Percentiles rank a stretch among this genome's conserved stretches.
Evolutionary conservation across 2,329 filamentous ascomycete genomes (phyloP).

Genomic region (Colletotrichum somersetense): DNA sequence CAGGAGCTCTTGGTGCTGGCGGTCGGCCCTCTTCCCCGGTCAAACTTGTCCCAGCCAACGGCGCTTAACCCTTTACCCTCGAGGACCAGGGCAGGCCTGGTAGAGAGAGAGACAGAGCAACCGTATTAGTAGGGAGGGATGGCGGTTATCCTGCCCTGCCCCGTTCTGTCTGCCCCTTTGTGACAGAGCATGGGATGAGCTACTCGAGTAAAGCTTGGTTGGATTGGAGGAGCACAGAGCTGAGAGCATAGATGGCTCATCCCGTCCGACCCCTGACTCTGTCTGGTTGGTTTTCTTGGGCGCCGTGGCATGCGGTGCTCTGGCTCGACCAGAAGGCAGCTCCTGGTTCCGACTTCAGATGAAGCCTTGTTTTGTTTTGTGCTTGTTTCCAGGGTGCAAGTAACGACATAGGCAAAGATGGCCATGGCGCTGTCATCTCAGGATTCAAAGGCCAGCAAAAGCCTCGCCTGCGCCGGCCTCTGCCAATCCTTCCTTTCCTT

Average conservation of each 20-base stretch:
- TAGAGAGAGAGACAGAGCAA: no score
- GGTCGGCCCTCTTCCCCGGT: slow-evolving; percentile 21
- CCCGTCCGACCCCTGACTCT: slow-evolving; percentile 33
- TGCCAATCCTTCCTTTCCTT: slow-evolving; percentile 6
- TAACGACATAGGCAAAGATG: slow-evolving; percentile 25
- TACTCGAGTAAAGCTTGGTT: no score
- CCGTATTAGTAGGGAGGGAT: no score
- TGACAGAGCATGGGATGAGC: background rate
- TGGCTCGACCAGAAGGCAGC: slow-evolving; percentile 37
- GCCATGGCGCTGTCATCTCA: slow-evolving; percentile 38
- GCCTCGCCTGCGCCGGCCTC: slow-evolving; percentile 9
- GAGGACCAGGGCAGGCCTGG: background rate
- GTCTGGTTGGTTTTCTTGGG: slow-evolving; percentile 6
- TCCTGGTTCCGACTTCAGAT: slow-evolving; percentile 36
- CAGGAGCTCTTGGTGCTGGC: slow-evolving; percentile 9
- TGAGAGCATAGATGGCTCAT: background rate
- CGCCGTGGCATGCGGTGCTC: slow-evolving; percentile 26
- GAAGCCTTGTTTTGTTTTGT: slow-evolving; percentile 41
- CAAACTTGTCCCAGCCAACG: slow-evolving; percentile 24
- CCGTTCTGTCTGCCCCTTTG: background rate
- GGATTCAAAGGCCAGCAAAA: slow-evolving; percentile 18
- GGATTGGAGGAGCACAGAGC: no score
- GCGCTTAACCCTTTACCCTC: slow-evolving; percentile 23
- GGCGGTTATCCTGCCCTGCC: background rate
- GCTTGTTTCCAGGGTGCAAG: slow-evolving; percentile 36